Conservation (phyloP, 805 yeast species). For the Brettanomyces bruxellensis region DNA sequence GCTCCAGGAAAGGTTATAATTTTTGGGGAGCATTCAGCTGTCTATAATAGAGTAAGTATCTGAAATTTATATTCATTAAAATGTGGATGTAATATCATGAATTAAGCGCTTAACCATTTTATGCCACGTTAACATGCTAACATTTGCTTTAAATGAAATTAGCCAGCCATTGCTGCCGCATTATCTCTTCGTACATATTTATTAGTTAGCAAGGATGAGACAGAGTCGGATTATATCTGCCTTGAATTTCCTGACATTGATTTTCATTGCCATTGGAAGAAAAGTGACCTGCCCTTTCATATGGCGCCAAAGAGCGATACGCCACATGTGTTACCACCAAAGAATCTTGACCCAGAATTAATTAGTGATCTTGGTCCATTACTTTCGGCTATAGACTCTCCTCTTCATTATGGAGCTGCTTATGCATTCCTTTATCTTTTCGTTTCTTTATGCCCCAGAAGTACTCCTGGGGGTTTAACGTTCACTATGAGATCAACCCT, state of each 20-base stretch:
- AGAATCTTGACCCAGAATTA: constrained; percentile 52
- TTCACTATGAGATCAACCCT: constrained; percentile 72
- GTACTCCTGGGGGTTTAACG: constrained; percentile 37
- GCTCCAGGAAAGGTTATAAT: constrained; percentile 96
- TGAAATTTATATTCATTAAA: not conserved
- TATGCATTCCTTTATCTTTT: constrained; percentile 77
- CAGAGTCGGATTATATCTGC: constrained; percentile 32
- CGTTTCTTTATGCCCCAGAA: constrained; percentile 42
- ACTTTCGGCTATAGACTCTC: constrained; percentile 37
- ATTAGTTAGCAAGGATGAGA: constrained; percentile 41
- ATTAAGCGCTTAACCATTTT: not conserved
- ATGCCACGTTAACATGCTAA: not conserved
- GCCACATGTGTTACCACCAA: constrained; percentile 29
- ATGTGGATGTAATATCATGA: not conserved
- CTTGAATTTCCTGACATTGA: constrained; percentile 81
- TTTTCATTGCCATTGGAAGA: constrained; percentile 56
- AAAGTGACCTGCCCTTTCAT: constrained; percentile 54
- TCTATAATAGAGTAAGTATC: constrained; percentile 53
- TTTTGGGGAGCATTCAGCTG: constrained; percentile 97
- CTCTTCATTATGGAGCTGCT: constrained; percentile 69
- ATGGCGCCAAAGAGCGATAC: constrained; percentile 17
- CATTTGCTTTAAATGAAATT: not conserved
- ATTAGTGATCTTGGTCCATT: constrained; percentile 37
- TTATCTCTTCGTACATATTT: constrained; percentile 78
- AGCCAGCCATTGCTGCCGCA: constrained; percentile 96